Conservation (phyloP, 306 rosid species). For the Malus sieversii region DNA sequence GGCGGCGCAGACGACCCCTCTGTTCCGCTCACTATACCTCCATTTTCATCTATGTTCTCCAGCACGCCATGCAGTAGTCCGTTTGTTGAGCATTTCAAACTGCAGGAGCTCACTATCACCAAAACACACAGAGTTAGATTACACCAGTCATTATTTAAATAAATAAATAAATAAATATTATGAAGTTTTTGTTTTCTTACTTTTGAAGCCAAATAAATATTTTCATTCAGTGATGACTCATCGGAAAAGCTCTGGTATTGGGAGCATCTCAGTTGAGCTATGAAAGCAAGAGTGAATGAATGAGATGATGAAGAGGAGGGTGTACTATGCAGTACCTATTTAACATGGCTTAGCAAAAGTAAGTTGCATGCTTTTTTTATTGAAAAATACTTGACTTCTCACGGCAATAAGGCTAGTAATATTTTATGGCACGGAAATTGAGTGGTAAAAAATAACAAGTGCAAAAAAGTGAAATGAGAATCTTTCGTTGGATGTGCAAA, state of each 20-base stretch:
- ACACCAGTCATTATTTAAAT: too few species aligned
- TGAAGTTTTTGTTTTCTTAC: constrained; percentile 15
- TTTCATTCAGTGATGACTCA: constrained; percentile 12
- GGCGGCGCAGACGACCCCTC: constrained; percentile 32
- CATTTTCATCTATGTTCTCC: constrained; percentile 76
- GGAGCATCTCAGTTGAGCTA: too few species aligned
- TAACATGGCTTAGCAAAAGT: constrained; percentile 23
- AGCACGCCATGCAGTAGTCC: constrained; percentile 27
- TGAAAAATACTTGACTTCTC: constrained; percentile 6
- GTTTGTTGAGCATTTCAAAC: constrained; percentile 36
- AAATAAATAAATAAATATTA: too few species aligned
- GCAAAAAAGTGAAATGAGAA: too few species aligned
- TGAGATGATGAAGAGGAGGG: constrained; percentile 14
- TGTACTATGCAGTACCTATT: constrained; percentile 30
- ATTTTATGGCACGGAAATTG: too few species aligned
- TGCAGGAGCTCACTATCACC: constrained; percentile 52
- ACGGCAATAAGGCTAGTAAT: too few species aligned
- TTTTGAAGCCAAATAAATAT: constrained; percentile 4
- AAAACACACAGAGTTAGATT: not conserved
- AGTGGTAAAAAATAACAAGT: too few species aligned
- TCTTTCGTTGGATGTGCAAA: too few species aligned
- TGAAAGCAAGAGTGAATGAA: constrained; percentile 5
- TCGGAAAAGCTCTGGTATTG: not conserved
- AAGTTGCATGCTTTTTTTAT: constrained; percentile 21
- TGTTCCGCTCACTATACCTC: constrained; percentile 36